phyloP scores from a whole-genome alignment of 2,329 filamentous ascomycete genomes.

The Fusarium mundagurra region DNA sequence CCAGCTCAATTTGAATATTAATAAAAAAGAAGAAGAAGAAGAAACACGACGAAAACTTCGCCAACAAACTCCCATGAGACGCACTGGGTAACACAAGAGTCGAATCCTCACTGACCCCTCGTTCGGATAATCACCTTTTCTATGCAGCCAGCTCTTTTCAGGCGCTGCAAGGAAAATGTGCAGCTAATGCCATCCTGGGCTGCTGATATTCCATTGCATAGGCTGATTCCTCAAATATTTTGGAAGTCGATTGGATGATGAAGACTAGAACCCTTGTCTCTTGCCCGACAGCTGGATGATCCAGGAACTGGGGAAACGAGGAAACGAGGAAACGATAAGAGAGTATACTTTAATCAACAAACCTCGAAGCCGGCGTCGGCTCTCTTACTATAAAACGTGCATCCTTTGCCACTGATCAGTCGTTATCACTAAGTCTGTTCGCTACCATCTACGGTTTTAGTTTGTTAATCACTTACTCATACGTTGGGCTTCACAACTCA shows the following conservation, averaged over 20 bases:
- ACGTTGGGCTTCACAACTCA: not conserved
- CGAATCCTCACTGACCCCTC: conserved; percentile 13
- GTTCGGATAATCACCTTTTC: conserved; percentile 35
- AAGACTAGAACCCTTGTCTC: not conserved
- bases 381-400: conserved; percentile 20
- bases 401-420: not conserved
- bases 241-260: conserved; percentile 5
- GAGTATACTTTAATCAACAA: not conserved
- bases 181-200: conserved; percentile 1
- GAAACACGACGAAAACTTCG: not conserved
- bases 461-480: not conserved
- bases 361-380: not conserved
- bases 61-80: not conserved
- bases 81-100: conserved; percentile 19
- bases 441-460: not conserved
- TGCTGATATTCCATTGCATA: conserved; percentile 15
- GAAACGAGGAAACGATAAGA: not conserved
- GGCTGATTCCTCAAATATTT: conserved; percentile 12
- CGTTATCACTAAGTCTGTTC: not conserved
- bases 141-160: conserved; percentile 36
- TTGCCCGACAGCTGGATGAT: conserved; percentile 5
- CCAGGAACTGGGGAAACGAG: not conserved
- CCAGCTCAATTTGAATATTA: not conserved
- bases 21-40: not conserved
- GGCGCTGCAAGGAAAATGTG: conserved; percentile 16